phyloP scores from a whole-genome alignment of 495 filamentous ascomycete genomes.

The Apiosordaria backusii region DNA sequence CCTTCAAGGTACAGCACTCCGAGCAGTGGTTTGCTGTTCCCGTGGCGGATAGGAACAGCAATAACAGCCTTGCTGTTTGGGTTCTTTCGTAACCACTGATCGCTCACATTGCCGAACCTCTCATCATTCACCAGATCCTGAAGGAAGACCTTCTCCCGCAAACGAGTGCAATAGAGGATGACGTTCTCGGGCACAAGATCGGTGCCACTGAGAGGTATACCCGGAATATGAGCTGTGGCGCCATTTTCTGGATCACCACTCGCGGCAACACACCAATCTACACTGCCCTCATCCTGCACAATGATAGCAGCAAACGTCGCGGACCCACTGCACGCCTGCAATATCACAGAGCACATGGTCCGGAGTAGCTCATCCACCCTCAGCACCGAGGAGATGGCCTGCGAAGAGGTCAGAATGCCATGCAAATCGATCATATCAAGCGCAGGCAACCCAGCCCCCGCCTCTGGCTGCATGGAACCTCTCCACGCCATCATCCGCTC shows the following conservation, averaged over 20 bases:
- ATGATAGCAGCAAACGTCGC: constrained; percentile 78
- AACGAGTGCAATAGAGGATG: constrained; percentile 76
- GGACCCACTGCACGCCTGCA: constrained; percentile 75
- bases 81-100: constrained; percentile 64
- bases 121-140: constrained; percentile 81
- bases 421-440: constrained; percentile 84
- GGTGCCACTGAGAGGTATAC: constrained; percentile 62
- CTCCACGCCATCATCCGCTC: constrained; percentile 66
- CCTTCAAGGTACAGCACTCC: constrained; percentile 86
- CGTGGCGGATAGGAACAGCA: constrained; percentile 80
- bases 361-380: constrained; percentile 77
- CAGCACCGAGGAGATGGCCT: constrained; percentile 86
- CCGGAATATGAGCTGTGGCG: constrained; percentile 57
- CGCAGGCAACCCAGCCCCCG: constrained; percentile 49
- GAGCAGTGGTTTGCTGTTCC: constrained; percentile 60
- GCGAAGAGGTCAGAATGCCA: constrained; percentile 81
- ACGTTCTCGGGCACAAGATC: constrained; percentile 69
- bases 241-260: constrained; percentile 67
- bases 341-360: constrained; percentile 87
- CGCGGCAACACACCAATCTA: constrained; percentile 62
- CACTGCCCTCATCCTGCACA: constrained; percentile 28
- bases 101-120: constrained; percentile 76
- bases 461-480: constrained; percentile 45
- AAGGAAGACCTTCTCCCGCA: constrained; percentile 78
- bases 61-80: constrained; percentile 74